Conservation (phyloP, 2,329 filamentous ascomycete species). For the Xylaria sp. region DNA sequence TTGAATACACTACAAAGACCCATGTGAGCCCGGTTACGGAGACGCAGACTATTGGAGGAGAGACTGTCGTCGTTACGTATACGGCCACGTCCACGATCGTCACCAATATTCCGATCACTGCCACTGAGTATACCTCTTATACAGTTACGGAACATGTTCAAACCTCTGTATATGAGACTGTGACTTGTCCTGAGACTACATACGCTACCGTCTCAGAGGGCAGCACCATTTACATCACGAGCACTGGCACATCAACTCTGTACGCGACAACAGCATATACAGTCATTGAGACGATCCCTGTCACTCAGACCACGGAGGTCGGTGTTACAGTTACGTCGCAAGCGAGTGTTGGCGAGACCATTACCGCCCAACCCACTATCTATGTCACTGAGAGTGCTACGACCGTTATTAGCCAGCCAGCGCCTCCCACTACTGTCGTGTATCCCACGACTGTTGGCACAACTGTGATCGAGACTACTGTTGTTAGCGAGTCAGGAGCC, state of each 20-base stretch:
- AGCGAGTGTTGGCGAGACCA: conserved; percentile 48
- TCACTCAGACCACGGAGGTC: conserved; percentile 54
- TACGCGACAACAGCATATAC: conserved; percentile 52
- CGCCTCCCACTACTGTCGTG: conserved; percentile 40
- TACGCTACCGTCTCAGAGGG: conserved; percentile 58
- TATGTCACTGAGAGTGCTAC: conserved; percentile 49
- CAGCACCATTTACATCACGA: conserved; percentile 55
- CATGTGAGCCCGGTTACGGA: conserved; percentile 59
- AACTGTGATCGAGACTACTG: not conserved
- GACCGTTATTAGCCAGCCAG: conserved; percentile 50
- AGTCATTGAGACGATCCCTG: conserved; percentile 54
- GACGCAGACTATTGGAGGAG: conserved; percentile 57
- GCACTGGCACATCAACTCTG: conserved; percentile 57
- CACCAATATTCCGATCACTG: conserved; percentile 47
- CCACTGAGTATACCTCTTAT: conserved; percentile 49
- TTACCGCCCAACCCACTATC: conserved; percentile 51
- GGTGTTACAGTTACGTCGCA: conserved; percentile 57
- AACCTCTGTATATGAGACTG: conserved; percentile 51
- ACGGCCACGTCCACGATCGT: conserved; percentile 54
- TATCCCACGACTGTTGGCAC: conserved; percentile 39
- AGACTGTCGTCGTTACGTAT: conserved; percentile 54
- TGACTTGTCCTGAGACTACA: conserved; percentile 54
- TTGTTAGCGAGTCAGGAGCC: not conserved
- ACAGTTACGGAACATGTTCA: conserved; percentile 48
- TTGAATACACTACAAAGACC: conserved; percentile 57